phyloP scores from a whole-genome alignment of 345 rosid genomes.

The Salix suchowensis region DNA sequence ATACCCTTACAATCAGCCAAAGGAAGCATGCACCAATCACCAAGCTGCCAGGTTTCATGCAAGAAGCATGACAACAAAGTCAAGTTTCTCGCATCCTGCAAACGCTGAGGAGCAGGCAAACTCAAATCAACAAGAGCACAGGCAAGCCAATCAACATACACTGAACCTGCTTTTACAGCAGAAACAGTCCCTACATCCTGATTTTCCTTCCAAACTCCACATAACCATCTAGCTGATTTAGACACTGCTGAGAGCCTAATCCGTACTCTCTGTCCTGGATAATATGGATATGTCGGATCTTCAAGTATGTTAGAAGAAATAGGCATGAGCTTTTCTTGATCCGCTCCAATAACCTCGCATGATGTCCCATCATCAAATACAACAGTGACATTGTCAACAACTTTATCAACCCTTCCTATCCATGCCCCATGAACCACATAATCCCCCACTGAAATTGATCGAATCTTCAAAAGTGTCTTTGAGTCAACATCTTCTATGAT shows the following conservation, averaged over 20 bases:
- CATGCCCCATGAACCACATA: slow-evolving; percentile 69
- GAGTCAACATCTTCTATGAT: slow-evolving; percentile 53
- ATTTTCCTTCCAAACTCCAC: slow-evolving; percentile 64
- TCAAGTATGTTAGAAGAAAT: slow-evolving; percentile 53
- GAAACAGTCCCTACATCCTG: slow-evolving; percentile 64
- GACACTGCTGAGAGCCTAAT: slow-evolving; percentile 43
- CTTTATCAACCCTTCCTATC: slow-evolving; percentile 69
- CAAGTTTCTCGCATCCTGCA: slow-evolving; percentile 54
- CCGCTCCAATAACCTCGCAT: slow-evolving; percentile 52
- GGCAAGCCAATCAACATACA: slow-evolving; percentile 80
- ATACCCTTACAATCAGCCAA: slow-evolving; percentile 24
- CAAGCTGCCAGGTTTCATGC: slow-evolving; percentile 88
- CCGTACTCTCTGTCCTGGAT: slow-evolving; percentile 86
- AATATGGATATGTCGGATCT: slow-evolving; percentile 58
- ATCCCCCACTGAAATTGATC: slow-evolving; percentile 67
- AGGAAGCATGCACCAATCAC: slow-evolving; percentile 85
- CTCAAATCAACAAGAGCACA: slow-evolving; percentile 38
- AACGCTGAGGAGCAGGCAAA: slow-evolving; percentile 41
- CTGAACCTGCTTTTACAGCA: slow-evolving; percentile 55
- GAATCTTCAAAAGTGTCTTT: slow-evolving; percentile 49
- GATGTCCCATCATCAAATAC: slow-evolving; percentile 70
- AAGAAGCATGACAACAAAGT: slow-evolving; percentile 56
- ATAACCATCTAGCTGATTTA: slow-evolving; percentile 68
- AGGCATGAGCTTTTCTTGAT: slow-evolving; percentile 60
- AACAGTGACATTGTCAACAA: slow-evolving; percentile 57